These are phyloP conservation scores for Amniculicola lignicola DNA, from an alignment of 495 filamentous ascomycete genomes.

Conservation along the genomic window DNA sequence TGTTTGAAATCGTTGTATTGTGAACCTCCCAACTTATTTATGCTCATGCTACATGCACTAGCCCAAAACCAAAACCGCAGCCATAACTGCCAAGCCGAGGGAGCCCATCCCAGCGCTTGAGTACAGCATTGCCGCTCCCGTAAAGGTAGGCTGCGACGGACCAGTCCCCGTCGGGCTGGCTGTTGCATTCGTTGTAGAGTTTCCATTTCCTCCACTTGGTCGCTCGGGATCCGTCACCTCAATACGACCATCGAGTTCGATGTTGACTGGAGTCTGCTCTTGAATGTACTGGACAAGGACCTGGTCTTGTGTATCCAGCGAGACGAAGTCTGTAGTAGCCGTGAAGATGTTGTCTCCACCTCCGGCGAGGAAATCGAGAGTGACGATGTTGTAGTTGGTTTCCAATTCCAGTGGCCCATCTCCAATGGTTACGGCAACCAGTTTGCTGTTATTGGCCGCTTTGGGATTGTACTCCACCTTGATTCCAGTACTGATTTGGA, in stretches of 20 bases:
- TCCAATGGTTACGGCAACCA: constrained; percentile 47
- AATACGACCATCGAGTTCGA: constrained; percentile 52
- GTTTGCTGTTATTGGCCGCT: constrained; percentile 37
- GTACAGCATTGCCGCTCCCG: neutral
- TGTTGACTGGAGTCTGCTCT: constrained; percentile 46
- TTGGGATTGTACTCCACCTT: constrained; percentile 48
- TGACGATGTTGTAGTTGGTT: constrained; percentile 50
- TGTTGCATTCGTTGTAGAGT: neutral
- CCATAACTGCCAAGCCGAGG: no score
- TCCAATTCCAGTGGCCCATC: constrained; percentile 41
- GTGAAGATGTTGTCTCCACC: constrained; percentile 54
- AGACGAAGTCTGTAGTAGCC: constrained; percentile 38
- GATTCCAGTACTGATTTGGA: constrained; percentile 52
- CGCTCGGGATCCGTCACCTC: constrained; percentile 2
- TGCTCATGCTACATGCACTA: no score
- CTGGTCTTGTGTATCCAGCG: constrained; percentile 52
- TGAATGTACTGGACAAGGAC: constrained; percentile 50
- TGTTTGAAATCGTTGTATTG: no score
- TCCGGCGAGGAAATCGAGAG: constrained; percentile 53
- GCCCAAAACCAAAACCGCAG: no score
- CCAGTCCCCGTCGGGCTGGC: neutral
- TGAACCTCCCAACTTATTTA: no score
- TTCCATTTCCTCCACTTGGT: no score
- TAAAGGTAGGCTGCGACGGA: neutral
- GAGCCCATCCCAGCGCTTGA: no score